Conservation (phyloP, 306 rosid species). For the Castanopsis chinensis region DNA sequence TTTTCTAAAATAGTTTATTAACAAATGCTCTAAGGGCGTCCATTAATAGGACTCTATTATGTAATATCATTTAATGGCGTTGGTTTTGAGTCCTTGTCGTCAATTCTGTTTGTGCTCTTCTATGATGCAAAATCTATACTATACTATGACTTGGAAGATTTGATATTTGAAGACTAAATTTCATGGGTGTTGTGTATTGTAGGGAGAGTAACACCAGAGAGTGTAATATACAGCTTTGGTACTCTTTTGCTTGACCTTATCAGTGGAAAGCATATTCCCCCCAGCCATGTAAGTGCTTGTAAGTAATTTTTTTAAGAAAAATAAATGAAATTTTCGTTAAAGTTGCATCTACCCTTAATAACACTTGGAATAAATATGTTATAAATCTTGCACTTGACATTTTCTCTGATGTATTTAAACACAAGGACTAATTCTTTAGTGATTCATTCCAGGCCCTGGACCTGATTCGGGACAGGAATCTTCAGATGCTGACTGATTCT, state of each 20-base stretch:
- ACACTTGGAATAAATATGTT: not conserved
- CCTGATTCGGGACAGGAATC: slow-evolving; percentile 71
- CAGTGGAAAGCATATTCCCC: slow-evolving; percentile 84
- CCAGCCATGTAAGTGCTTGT: slow-evolving; percentile 68
- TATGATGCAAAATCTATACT: not conserved
- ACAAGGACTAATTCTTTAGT: slow-evolving; percentile 11
- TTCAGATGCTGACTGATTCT: slow-evolving; percentile 85
- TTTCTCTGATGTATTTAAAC: not conserved
- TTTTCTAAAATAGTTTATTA: too few relatives aligned
- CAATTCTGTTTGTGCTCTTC: not conserved
- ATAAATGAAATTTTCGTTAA: not conserved
- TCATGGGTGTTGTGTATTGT: slow-evolving; percentile 9
- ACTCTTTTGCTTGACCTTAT: slow-evolving; percentile 86
- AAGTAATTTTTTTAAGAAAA: not conserved
- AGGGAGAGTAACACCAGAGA: slow-evolving; percentile 88
- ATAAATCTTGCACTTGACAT: slow-evolving; percentile 5
- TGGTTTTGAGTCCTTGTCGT: not conserved
- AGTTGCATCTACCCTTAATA: not conserved
- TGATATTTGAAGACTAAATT: slow-evolving; percentile 1
- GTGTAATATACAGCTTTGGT: slow-evolving; percentile 81
- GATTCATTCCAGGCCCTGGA: slow-evolving; percentile 66
- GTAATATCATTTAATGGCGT: not conserved
- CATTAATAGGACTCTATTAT: too few relatives aligned
- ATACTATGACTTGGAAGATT: not conserved
- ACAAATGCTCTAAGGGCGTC: too few relatives aligned